Conservation (phyloP, 345 rosid genomes). For the Lagerstroemia speciosa region DNA sequence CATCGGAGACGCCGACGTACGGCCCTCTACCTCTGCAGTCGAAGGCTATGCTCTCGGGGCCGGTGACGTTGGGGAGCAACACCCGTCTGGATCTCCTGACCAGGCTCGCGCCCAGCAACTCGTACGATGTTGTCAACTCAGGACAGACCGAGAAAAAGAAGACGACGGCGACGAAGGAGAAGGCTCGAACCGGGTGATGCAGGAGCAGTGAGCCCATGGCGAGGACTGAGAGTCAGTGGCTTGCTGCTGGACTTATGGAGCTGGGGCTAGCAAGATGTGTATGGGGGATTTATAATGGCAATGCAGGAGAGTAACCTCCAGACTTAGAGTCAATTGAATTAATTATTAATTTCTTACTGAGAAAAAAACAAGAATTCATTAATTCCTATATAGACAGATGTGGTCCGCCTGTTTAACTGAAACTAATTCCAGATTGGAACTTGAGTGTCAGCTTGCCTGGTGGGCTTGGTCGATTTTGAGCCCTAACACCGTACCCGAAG, state of each 20-base stretch:
- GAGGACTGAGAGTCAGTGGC: neutral
- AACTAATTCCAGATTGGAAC: no score
- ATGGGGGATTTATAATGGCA: neutral
- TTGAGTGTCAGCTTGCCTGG: no score
- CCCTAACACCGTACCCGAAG: no score
- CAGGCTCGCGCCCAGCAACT: neutral
- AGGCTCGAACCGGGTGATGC: neutral
- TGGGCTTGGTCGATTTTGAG: no score
- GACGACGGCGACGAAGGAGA: slow-evolving; percentile 1
- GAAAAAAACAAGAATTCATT: no score
- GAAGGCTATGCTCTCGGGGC: slow-evolving; percentile 52
- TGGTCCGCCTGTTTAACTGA: no score
- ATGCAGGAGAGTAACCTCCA: neutral
- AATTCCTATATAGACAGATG: no score
- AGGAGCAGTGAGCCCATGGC: slow-evolving; percentile 7
- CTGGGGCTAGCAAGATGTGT: neutral
- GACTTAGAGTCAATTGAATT: neutral
- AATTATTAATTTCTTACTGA: neutral
- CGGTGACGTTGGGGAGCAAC: slow-evolving; percentile 17
- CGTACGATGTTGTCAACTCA: neutral
- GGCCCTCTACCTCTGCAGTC: slow-evolving; percentile 45
- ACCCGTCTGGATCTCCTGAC: slow-evolving; percentile 11
- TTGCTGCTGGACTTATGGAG: neutral
- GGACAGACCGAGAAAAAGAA: neutral
- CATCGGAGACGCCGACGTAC: slow-evolving; percentile 57